These are phyloP conservation scores for Cryoendolithus antarcticus DNA, from an alignment of 2,329 filamentous ascomycete genomes.

Conservation along the genomic window DNA sequence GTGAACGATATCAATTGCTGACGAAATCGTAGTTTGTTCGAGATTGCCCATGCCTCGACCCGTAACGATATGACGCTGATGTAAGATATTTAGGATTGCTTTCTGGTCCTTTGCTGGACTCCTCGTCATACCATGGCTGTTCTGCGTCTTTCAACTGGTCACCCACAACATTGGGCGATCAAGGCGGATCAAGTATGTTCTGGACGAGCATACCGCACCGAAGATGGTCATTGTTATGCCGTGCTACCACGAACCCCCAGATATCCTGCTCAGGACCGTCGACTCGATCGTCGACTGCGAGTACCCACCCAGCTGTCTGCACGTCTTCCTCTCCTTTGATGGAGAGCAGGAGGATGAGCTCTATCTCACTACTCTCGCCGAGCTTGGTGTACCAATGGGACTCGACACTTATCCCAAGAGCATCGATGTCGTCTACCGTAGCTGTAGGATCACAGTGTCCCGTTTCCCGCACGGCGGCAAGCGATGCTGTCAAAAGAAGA, in stretches of 20 bases:
- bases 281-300: conserved; percentile 90
- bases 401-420: conserved; percentile 72
- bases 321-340: conserved; percentile 92
- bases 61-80: too few species aligned
- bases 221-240: conserved; percentile 97
- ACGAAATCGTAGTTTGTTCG: conserved; percentile 1
- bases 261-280: conserved; percentile 70
- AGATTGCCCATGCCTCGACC: too few species aligned
- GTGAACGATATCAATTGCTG: background rate
- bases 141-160: conserved; percentile 84
- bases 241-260: conserved; percentile 83
- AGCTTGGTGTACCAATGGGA: conserved; percentile 67
- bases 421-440: conserved; percentile 78
- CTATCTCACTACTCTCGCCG: conserved; percentile 74
- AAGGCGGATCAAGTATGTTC: conserved; percentile 68
- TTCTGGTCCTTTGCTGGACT: conserved; percentile 87
- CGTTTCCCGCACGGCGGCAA: conserved; percentile 90
- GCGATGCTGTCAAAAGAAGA: conserved; percentile 82
- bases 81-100: conserved; percentile 46
- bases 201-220: conserved; percentile 76
- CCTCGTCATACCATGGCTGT: conserved; percentile 78
- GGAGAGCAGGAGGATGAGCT: conserved; percentile 80
- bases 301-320: conserved; percentile 82
- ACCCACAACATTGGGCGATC: conserved; percentile 73
- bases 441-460: conserved; percentile 77